A percentile compares a stretch with the other conserved stretches of the same genome.
Conservation (phyloP, 495 filamentous ascomycete species). For the Penicillium lagena region DNA sequence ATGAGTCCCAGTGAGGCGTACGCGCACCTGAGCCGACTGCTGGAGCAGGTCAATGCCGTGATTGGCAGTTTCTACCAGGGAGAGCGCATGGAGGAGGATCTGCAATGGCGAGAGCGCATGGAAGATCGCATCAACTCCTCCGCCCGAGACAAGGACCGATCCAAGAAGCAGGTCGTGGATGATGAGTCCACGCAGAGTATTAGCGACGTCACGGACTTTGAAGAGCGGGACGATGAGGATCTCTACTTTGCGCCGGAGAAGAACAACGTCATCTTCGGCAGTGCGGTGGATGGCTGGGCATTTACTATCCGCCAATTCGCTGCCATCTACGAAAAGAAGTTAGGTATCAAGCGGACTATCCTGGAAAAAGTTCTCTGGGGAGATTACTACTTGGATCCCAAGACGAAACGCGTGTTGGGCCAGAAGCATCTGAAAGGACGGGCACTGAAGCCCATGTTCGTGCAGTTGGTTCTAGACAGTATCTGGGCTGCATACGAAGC, state of each 20-base stretch:
- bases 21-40: slow-evolving; percentile 76
- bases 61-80: slow-evolving; percentile 97
- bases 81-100: slow-evolving; percentile 97
- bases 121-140: slow-evolving; percentile 69
- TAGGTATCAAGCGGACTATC: slow-evolving; percentile 85
- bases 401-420: slow-evolving; percentile 87
- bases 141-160: slow-evolving; percentile 28
- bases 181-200: slow-evolving; percentile 41
- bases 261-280: slow-evolving; percentile 98
- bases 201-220: slow-evolving; percentile 52
- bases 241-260: slow-evolving; percentile 98
- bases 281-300: slow-evolving; percentile 95
- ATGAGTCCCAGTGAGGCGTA: slow-evolving; percentile 89
- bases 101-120: slow-evolving; percentile 91
- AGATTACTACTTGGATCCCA: slow-evolving; percentile 93
- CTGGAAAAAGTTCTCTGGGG: slow-evolving; percentile 97
- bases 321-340: slow-evolving; percentile 88
- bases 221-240: slow-evolving; percentile 94
- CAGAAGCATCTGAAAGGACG: slow-evolving; percentile 91
- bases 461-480: slow-evolving; percentile 90
- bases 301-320: slow-evolving; percentile 96
- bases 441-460: slow-evolving; percentile 92
- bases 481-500: slow-evolving; percentile 97
- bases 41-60: slow-evolving; percentile 96
- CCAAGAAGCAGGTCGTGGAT: slow-evolving; percentile 36